Evolutionary conservation across 441 rosid species (phyloP), one percentile per base, ranked within the genome.

Genomic region (California macrophylla): DNA sequence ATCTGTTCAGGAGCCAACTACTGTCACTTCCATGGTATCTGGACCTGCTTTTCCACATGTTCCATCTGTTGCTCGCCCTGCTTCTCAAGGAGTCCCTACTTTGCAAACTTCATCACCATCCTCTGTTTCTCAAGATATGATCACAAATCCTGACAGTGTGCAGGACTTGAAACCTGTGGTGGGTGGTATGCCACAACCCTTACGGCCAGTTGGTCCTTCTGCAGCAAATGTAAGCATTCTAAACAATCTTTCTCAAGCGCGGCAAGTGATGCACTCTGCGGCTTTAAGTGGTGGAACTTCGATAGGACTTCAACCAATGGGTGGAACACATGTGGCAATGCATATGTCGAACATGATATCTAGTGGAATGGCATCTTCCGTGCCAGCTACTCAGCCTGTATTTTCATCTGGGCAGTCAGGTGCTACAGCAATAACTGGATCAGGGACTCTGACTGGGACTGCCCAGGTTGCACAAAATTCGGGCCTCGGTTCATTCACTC

Each of bases 301-400:
- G 18, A 81, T 85, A 4, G 92, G 89, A 71, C 88, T 83, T 61
- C 89, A 75, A 61, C 82, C 96, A 64, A 83, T 88, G 80, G 92
- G 87, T 79, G 95, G 83, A 82, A 90, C 88, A 74, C 85, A 93
- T 61, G 91, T 94, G 73, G 92, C 90, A 71, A 83, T 92, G 96
- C 99, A 89, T 80, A 86, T 92, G 93, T 90, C 98, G 67, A 92
- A 86, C 80, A 90, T 92, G 99, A 90, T 94, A 79, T 90, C 98
- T 66, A 89, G 89, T 79, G 94, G 96, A 84, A 89, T 86, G 86
- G 82, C 87, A 68, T 83, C 98, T 38, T 84, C 93, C 50, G 85
- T 87, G 75, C 92, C 97, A 82, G 75, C 89, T 70, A 66, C 93
- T 71, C 97, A 89, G 71, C 79, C 82, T 77, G 89, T 84, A 20